These are phyloP conservation scores for Penicillium frequentans DNA, from an alignment of 2,329 filamentous ascomycete species.

Conservation along the genomic window DNA sequence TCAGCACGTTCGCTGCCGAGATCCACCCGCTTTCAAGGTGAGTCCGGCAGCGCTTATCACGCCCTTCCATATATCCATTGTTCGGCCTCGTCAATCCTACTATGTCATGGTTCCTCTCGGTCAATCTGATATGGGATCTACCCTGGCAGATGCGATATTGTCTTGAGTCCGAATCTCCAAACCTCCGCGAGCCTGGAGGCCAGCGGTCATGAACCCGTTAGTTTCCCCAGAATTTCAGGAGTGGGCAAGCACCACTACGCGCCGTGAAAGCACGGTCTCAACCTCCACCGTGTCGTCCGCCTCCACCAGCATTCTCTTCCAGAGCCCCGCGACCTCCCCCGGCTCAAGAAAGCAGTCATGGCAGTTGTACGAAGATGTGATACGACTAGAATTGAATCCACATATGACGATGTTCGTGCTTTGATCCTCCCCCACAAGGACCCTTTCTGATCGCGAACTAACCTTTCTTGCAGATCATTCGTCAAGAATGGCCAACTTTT, in stretches of 20 bases:
- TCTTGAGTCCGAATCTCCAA: neutral
- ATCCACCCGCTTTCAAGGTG: neutral
- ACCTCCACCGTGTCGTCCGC: slow-evolving; percentile 32
- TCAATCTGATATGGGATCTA: slow-evolving; percentile 13
- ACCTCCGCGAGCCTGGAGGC: neutral
- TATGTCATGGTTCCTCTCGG: slow-evolving; percentile 10
- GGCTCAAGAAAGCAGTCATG: slow-evolving; percentile 32
- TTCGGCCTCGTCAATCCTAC: neutral
- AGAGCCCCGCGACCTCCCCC: slow-evolving; percentile 29
- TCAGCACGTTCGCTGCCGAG: slow-evolving; percentile 18
- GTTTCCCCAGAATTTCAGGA: slow-evolving; percentile 26
- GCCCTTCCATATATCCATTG: slow-evolving; percentile 9
- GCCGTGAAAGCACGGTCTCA: slow-evolving; percentile 29
- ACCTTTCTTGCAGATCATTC: slow-evolving; percentile 33
- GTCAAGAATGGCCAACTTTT: slow-evolving; percentile 40
- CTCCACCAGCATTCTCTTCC: slow-evolving; percentile 31
- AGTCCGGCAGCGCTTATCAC: slow-evolving; percentile 15
- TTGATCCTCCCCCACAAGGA: neutral
- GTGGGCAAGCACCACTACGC: slow-evolving; percentile 29
- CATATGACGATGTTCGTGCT: slow-evolving; percentile 35
- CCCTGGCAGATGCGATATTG: slow-evolving; percentile 4
- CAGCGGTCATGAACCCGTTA: slow-evolving; percentile 20
- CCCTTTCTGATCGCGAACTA: neutral
- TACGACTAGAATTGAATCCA: slow-evolving; percentile 31
- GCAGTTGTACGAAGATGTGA: slow-evolving; percentile 32